A percentile compares a stretch with the other conserved stretches of the same genome.
phyloP scores from a whole-genome alignment of 306 rosid genomes.

The Cucurbita maxima region DNA sequence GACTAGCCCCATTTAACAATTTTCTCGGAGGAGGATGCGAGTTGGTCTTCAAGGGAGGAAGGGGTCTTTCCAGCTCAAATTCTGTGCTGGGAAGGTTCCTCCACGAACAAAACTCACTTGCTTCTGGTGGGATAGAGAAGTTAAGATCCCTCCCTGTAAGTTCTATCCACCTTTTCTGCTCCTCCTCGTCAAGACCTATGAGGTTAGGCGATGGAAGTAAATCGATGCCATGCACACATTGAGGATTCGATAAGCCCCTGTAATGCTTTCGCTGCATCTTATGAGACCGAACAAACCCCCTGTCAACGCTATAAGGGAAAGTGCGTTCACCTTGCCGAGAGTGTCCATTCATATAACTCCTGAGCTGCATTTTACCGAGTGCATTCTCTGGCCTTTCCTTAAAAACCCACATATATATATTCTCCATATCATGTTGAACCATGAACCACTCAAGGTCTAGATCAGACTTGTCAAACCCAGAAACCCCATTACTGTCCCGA shows the following conservation, averaged over 20 bases:
- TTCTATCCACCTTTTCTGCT: slow-evolving; percentile 69
- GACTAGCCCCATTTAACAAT: slow-evolving; percentile 68
- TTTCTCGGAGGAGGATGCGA: slow-evolving; percentile 48
- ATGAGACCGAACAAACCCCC: slow-evolving; percentile 80
- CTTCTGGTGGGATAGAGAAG: slow-evolving; percentile 61
- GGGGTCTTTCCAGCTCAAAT: slow-evolving; percentile 77
- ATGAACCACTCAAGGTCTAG: slow-evolving; percentile 80
- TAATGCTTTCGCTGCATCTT: slow-evolving; percentile 92
- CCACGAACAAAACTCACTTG: slow-evolving; percentile 79
- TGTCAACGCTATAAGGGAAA: slow-evolving; percentile 72
- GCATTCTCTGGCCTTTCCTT: slow-evolving; percentile 93
- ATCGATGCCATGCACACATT: slow-evolving; percentile 80
- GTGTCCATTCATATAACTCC: slow-evolving; percentile 97
- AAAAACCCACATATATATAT: slow-evolving; percentile 98
- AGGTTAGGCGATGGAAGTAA: slow-evolving; percentile 53
- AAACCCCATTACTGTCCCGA: slow-evolving; percentile 52
- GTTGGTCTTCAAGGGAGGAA: slow-evolving; percentile 28
- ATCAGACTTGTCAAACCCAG: slow-evolving; percentile 77
- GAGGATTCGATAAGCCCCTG: slow-evolving; percentile 90
- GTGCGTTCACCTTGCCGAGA: slow-evolving; percentile 96
- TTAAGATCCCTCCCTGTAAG: slow-evolving; percentile 75
- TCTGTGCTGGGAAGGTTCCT: slow-evolving; percentile 77
- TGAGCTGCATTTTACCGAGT: slow-evolving; percentile 86
- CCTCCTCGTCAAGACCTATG: slow-evolving; percentile 56
- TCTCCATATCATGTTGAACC: slow-evolving; percentile 98